Evolutionary conservation across 495 filamentous ascomycete genomes (phyloP), one percentile per base, ranked within the genome.

Genomic region (Penicillium nucicola): DNA sequence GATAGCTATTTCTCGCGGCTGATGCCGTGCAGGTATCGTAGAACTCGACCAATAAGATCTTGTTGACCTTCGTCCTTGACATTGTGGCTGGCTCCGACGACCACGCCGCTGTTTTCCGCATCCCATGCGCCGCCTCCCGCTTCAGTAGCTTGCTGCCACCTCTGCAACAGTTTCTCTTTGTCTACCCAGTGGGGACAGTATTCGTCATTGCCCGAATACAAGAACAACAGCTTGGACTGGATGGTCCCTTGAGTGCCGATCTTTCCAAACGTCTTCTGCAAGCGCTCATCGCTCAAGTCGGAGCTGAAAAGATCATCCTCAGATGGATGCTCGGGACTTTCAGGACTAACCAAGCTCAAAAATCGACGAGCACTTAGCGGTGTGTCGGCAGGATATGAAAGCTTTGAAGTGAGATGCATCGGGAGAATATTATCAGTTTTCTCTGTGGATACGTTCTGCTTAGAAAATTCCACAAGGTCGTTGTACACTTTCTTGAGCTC

Each of bases 251-350:
- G 57, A 44, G 76, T 52, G 20, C 75, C 74, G 34, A 87, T 68
- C 45, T 42, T 63, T 1, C 88, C 89, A 78, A 93, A 96, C 20
- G 78, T 88, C 36, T 69, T 57, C 37, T 52, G 44, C 36, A 91
- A 66, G 45, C 76, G 66, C 41, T 79, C 67, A 40, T 88, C 84
- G 0, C 66, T 62, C 38, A 95, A 69, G 64, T 92, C 89, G 6
- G 87, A 87, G 50, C 85, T 89, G 70, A 97, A 98, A 54, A 87
- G 86, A 65, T 97, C 93, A 68, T 98, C 92, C 40, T 85, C 84
- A 11, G 88, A 86, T 5, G 72, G 77, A 23, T 65, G 52, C 66
- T 82, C 58, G 22, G 79, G 68, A 39, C 69, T 74, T 20, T 77
- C 77, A 1, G 77, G 75, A 33, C 77, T 83, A 6, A 76, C 78